phyloP scores from a whole-genome alignment of 1,139 yeast genomes.

The Sugiyamaella pinicola region DNA sequence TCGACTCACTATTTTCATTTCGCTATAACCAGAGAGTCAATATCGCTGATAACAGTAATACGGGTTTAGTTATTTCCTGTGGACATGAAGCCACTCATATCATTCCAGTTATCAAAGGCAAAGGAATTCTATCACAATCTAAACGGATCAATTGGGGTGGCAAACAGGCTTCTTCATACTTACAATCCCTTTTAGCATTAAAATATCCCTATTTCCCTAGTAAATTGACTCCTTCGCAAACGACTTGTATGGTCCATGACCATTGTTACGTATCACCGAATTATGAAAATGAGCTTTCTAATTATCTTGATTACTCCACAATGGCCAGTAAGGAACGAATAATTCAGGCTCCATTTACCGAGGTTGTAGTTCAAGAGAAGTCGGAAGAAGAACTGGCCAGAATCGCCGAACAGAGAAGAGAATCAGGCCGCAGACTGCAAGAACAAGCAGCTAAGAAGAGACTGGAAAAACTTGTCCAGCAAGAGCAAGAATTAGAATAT shows the following conservation, averaged over 20 bases:
- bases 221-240: conserved; percentile 63
- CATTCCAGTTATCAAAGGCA: conserved; percentile 74
- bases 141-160: conserved; percentile 96
- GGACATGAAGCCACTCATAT: conserved; percentile 84
- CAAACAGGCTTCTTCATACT: conserved; percentile 63
- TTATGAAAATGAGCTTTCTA: conserved; percentile 64
- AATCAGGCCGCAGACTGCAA: conserved; percentile 85
- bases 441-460: conserved; percentile 90
- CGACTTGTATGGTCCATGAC: conserved; percentile 67
- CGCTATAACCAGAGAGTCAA: conserved; percentile 41
- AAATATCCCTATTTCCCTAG: conserved; percentile 94
- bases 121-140: conserved; percentile 65
- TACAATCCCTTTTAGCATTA: conserved; percentile 65
- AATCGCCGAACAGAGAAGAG: conserved; percentile 79
- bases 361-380: conserved; percentile 64
- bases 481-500: conserved; percentile 78
- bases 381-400: conserved; percentile 78
- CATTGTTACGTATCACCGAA: conserved; percentile 76
- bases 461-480: conserved; percentile 73
- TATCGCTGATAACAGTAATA: conserved; percentile 41
- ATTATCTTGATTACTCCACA: conserved; percentile 60
- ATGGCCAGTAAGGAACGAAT: conserved; percentile 71
- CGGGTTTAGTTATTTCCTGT: conserved; percentile 76
- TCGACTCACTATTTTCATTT: conserved; percentile 78
- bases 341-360: conserved; percentile 79